Evolutionary conservation across 768 basidiomycete species (phyloP).

Genomic region (Amanita inopinata): DNA sequence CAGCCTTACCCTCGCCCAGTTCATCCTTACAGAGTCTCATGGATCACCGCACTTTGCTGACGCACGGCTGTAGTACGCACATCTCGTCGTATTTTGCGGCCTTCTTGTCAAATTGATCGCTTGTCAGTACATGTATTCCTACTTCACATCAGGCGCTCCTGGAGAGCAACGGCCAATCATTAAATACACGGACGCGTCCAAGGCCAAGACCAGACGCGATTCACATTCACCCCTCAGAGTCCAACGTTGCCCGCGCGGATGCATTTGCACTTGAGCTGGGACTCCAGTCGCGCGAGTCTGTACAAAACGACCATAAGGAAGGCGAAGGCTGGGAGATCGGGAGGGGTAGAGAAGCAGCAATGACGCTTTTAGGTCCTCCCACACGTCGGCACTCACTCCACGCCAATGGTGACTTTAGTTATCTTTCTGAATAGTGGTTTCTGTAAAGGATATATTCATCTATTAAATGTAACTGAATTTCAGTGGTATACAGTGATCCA

Average conservation of each 20-base stretch:
- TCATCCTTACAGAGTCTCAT: slow-evolving; percentile 35
- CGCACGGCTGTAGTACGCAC: not conserved
- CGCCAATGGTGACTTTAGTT: not conserved
- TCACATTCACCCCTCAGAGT: slow-evolving; percentile 53
- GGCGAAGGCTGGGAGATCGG: slow-evolving; percentile 35
- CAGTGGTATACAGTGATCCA: slow-evolving; percentile 8
- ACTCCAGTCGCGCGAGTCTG: slow-evolving; percentile 36
- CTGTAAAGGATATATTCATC: not conserved
- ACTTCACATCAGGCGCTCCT: slow-evolving; percentile 13
- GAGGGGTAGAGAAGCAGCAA: slow-evolving; percentile 40
- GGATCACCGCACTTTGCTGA: slow-evolving; percentile 10
- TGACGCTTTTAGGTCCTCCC: slow-evolving; percentile 24
- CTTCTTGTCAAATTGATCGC: too few relatives aligned
- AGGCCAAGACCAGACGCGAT: slow-evolving; percentile 49
- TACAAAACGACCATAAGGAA: not conserved
- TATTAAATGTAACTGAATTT: slow-evolving; percentile 1
- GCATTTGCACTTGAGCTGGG: slow-evolving; percentile 49
- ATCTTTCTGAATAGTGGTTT: not conserved
- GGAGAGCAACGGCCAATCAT: slow-evolving; percentile 14
- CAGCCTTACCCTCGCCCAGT: slow-evolving; percentile 48
- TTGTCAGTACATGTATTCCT: too few relatives aligned
- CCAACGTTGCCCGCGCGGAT: slow-evolving; percentile 60
- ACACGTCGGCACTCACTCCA: not conserved
- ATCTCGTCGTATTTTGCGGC: too few relatives aligned
- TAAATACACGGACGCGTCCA: slow-evolving; percentile 29